These are phyloP conservation scores for Theileria sp. DNA, from an alignment of 169 alveolate genomes.

Conservation along the genomic window DNA sequence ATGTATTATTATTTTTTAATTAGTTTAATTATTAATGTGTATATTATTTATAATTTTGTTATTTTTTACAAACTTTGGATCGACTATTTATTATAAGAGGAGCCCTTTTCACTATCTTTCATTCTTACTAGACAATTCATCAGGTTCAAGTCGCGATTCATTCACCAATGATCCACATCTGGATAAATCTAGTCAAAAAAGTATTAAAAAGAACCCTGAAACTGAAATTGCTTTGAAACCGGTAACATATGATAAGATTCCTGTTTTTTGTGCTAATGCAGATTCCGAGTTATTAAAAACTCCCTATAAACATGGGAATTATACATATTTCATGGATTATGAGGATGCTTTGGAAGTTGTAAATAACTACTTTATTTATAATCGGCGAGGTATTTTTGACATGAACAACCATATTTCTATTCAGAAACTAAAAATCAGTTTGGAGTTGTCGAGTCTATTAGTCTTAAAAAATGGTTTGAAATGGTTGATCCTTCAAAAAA, in stretches of 20 bases:
- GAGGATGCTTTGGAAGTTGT: conserved; percentile 45
- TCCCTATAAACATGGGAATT: conserved; percentile 8
- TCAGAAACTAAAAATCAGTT: background rate
- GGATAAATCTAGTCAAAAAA: background rate
- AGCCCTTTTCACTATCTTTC: background rate
- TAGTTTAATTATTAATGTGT: background rate
- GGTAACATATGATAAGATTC: conserved; percentile 23
- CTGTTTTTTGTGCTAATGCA: conserved; percentile 38
- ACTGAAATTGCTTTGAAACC: background rate
- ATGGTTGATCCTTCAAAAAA: conserved; percentile 37
- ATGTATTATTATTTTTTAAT: background rate
- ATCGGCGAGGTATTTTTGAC: background rate
- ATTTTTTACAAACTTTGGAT: background rate
- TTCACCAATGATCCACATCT: background rate
- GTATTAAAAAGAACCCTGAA: background rate
- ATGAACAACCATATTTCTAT: background rate
- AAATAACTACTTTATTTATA: background rate
- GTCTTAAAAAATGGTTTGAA: conserved; percentile 42
- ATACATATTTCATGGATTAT: conserved; percentile 31
- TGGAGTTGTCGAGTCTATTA: conserved; percentile 15
- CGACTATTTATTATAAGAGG: background rate
- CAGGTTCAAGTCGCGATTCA: background rate
- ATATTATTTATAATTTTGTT: background rate
- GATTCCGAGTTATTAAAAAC: conserved; percentile 10
- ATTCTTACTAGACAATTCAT: background rate